Evolutionary conservation across 2,329 filamentous ascomycete genomes (phyloP).

Genomic region (Teratosphaeria zuluensis): DNA sequence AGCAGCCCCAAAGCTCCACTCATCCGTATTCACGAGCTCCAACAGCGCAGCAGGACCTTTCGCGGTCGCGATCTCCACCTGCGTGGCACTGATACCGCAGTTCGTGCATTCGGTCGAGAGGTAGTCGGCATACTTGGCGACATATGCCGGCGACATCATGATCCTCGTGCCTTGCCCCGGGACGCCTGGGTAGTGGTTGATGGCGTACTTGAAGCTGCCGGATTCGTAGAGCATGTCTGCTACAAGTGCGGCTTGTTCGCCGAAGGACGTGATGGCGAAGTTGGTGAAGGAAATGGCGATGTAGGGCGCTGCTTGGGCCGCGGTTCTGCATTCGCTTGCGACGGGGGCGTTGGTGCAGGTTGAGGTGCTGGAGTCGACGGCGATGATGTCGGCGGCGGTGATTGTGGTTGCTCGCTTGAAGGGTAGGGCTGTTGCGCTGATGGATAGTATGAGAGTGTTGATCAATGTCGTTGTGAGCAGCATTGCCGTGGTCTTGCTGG

Average conservation of each 20-base stretch:
- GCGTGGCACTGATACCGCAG: slow-evolving; percentile 15
- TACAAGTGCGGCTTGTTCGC: slow-evolving; percentile 60
- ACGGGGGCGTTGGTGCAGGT: slow-evolving; percentile 41
- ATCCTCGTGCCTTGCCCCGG: slow-evolving; percentile 64
- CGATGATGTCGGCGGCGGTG: slow-evolving; percentile 35
- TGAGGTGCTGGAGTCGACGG: slow-evolving; percentile 49
- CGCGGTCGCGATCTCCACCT: slow-evolving; percentile 23
- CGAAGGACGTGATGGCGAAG: slow-evolving; percentile 46
- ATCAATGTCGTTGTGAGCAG: no score
- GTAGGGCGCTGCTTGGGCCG: slow-evolving; percentile 49
- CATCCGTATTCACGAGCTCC: slow-evolving; percentile 40
- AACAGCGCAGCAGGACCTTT: slow-evolving; percentile 37
- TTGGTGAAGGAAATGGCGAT: slow-evolving; percentile 48
- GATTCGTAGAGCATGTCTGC: slow-evolving; percentile 64
- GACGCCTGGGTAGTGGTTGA: slow-evolving; percentile 51
- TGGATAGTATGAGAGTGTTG: background rate
- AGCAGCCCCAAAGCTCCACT: slow-evolving; percentile 48
- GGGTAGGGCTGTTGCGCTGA: background rate
- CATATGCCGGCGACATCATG: slow-evolving; percentile 52
- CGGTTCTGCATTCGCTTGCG: slow-evolving; percentile 54
- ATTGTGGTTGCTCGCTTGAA: slow-evolving; percentile 9
- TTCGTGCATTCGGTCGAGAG: slow-evolving; percentile 27
- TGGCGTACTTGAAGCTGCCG: slow-evolving; percentile 59
- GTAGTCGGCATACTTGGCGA: slow-evolving; percentile 45
- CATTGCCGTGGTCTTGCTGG: no score